Evolutionary conservation across 106 monocot species (phyloP).

Genomic region (Acorus calamus): DNA sequence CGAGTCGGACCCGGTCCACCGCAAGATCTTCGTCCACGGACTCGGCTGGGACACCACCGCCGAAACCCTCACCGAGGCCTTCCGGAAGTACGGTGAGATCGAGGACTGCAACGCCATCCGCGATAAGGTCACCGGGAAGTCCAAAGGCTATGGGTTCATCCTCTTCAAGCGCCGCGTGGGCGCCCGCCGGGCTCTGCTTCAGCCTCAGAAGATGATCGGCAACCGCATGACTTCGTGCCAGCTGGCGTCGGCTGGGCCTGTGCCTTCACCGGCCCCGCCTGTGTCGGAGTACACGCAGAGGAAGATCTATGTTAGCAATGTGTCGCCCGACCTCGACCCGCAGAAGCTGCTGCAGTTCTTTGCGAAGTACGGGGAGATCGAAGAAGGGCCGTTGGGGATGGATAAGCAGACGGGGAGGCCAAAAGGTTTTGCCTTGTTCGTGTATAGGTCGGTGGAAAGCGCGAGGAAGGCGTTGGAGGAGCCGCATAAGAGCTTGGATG

Average conservation of each 20-base stretch:
- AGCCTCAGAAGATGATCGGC: slow-evolving; percentile 84
- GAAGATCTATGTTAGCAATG: slow-evolving; percentile 91
- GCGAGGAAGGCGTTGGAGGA: slow-evolving; percentile 77
- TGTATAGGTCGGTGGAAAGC: slow-evolving; percentile 54
- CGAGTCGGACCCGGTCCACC: slow-evolving; percentile 50
- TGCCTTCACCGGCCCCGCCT: slow-evolving; percentile 13
- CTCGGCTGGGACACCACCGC: slow-evolving; percentile 67
- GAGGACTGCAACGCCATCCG: slow-evolving; percentile 72
- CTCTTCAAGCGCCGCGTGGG: slow-evolving; percentile 50
- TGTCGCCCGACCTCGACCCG: slow-evolving; percentile 46
- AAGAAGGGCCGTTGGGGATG: slow-evolving; percentile 82
- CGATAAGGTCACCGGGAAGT: slow-evolving; percentile 62
- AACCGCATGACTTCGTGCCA: slow-evolving; percentile 68
- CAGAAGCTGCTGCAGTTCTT: slow-evolving; percentile 64
- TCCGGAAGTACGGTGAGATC: slow-evolving; percentile 54
- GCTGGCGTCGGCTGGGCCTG: slow-evolving; percentile 62
- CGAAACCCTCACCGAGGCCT: slow-evolving; percentile 36
- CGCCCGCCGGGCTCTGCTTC: slow-evolving; percentile 44
- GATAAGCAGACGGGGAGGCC: slow-evolving; percentile 70
- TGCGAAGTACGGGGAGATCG: slow-evolving; percentile 75
- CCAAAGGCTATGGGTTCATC: slow-evolving; percentile 92
- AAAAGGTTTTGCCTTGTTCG: slow-evolving; percentile 69
- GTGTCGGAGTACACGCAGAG: slow-evolving; percentile 63
- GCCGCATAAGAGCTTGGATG: slow-evolving; percentile 85
- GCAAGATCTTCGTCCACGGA: slow-evolving; percentile 91